A percentile compares a stretch with the other conserved stretches of the same genome.
These are phyloP conservation scores for Pseudomassariella vexata DNA, from an alignment of 2,329 filamentous ascomycete species.

Conservation along the genomic window DNA sequence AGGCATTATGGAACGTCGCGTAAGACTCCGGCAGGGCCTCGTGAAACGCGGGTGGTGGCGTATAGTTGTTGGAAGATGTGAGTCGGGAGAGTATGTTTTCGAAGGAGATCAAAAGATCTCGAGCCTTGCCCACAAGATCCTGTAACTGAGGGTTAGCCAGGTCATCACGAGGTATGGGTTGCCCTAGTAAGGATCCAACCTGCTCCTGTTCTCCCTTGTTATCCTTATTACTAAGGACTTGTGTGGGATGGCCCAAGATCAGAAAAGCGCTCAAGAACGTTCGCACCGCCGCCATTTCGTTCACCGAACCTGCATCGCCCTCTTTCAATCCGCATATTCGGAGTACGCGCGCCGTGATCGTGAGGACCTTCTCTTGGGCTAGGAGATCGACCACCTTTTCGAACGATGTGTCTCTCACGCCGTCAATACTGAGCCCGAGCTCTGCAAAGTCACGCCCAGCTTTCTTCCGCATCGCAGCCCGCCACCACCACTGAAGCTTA, in stretches of 20 bases:
- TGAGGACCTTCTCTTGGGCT: constrained; percentile 59
- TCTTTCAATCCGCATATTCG: constrained; percentile 66
- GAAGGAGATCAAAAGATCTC: constrained; percentile 72
- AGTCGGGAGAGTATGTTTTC: constrained; percentile 66
- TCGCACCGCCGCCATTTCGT: constrained; percentile 64
- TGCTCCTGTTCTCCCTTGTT: constrained; percentile 55
- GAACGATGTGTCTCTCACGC: constrained; percentile 64
- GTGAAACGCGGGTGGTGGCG: constrained; percentile 55
- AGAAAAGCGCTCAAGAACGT: constrained; percentile 77
- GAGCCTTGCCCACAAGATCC: constrained; percentile 71
- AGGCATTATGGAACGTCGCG: constrained; percentile 69
- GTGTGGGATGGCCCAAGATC: constrained; percentile 71
- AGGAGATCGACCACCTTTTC: constrained; percentile 68
- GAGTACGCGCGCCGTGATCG: constrained; percentile 61
- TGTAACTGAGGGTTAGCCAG: constrained; percentile 58
- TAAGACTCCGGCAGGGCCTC: constrained; percentile 64
- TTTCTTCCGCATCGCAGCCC: constrained; percentile 48
- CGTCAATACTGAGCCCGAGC: constrained; percentile 64
- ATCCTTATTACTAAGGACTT: constrained; percentile 71
- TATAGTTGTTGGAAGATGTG: constrained; percentile 60
- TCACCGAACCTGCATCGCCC: constrained; percentile 54
- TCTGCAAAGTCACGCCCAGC: constrained; percentile 60
- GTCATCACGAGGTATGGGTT: constrained; percentile 43
- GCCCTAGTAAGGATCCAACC: constrained; percentile 35
- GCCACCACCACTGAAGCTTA: constrained; percentile 68